Percentiles rank a stretch among this genome's conserved stretches.
phyloP scores from a whole-genome alignment of 352 stramenopile species.

The Globisporangium nodosum region DNA sequence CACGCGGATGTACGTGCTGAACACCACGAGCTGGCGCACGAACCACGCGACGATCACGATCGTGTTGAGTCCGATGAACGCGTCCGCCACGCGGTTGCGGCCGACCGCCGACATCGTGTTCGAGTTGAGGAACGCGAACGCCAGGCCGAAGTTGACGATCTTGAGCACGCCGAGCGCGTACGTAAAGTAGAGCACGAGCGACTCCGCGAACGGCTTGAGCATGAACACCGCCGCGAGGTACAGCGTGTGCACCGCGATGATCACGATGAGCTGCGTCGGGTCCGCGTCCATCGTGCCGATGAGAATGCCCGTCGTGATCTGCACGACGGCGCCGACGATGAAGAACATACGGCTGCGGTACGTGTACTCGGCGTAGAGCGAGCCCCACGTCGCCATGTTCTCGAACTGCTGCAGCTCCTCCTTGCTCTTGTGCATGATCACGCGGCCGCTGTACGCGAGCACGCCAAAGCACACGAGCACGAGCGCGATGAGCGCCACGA shows the following conservation, averaged over 20 bases:
- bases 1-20: slow-evolving; percentile 42
- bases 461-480: slow-evolving; percentile 42
- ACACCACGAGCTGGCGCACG: slow-evolving; percentile 49
- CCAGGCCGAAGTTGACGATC: slow-evolving; percentile 52
- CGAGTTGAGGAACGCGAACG: slow-evolving; percentile 52
- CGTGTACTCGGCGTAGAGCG: slow-evolving; percentile 55
- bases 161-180: slow-evolving; percentile 46
- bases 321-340: slow-evolving; percentile 41
- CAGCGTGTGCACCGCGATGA: slow-evolving; percentile 46
- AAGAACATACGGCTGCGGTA: slow-evolving; percentile 67
- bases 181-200: slow-evolving; percentile 36
- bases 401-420: slow-evolving; percentile 51
- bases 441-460: slow-evolving; percentile 40
- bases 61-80: slow-evolving; percentile 60
- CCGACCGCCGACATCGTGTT: slow-evolving; percentile 34
- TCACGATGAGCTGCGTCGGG: slow-evolving; percentile 44
- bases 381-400: slow-evolving; percentile 52
- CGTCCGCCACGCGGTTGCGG: slow-evolving; percentile 33
- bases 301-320: slow-evolving; percentile 49
- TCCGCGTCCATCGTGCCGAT: slow-evolving; percentile 52
- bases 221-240: slow-evolving; percentile 45
- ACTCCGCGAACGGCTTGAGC: slow-evolving; percentile 32
- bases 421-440: slow-evolving; percentile 51
- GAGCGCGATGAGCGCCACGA: slow-evolving; percentile 38
- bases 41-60: slow-evolving; percentile 58